A percentile compares a stretch with the other conserved stretches of the same genome.
Evolutionary conservation across 176 grass and related monocot genomes (phyloP).

Genomic region (Ensete glaucum): DNA sequence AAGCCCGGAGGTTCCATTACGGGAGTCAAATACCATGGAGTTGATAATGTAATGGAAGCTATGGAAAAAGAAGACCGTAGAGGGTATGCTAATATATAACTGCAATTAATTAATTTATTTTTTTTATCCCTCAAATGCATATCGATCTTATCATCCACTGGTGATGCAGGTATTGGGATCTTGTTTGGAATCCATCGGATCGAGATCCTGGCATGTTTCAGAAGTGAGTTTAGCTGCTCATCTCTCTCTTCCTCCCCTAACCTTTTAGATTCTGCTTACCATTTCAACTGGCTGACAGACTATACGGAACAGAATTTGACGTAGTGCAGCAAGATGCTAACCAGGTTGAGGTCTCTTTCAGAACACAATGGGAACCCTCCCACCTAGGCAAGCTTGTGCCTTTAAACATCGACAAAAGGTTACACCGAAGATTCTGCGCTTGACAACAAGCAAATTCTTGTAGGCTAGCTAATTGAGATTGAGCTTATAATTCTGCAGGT

Average conservation of each 20-base stretch:
- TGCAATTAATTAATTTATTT: too few species aligned
- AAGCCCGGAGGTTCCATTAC: slow-evolving; percentile 64
- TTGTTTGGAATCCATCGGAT: slow-evolving; percentile 35
- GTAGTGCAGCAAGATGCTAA: slow-evolving; percentile 29
- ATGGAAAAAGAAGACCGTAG: slow-evolving; percentile 72
- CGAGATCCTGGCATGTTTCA: slow-evolving; percentile 24
- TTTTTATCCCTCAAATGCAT: too few species aligned
- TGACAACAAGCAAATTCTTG: neutral
- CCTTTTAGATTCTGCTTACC: neutral
- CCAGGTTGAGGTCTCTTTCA: slow-evolving; percentile 71
- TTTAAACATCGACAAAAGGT: slow-evolving; percentile 61
- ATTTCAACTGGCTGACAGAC: slow-evolving; percentile 26
- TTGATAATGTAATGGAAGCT: slow-evolving; percentile 81
- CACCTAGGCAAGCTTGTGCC: slow-evolving; percentile 2
- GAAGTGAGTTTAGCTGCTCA: slow-evolving; percentile 27
- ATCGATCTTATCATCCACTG: too few species aligned
- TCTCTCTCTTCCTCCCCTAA: neutral
- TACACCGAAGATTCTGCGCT: neutral
- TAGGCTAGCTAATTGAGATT: neutral
- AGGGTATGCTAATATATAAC: slow-evolving; percentile 30
- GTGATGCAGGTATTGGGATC: slow-evolving; percentile 50
- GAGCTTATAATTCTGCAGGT: slow-evolving; percentile 21
- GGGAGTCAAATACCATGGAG: slow-evolving; percentile 55
- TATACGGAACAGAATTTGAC: slow-evolving; percentile 39
- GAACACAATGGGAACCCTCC: slow-evolving; percentile 41